Conservation (phyloP, 2,329 filamentous ascomycete species). For the Fusarium fujikuroi region DNA sequence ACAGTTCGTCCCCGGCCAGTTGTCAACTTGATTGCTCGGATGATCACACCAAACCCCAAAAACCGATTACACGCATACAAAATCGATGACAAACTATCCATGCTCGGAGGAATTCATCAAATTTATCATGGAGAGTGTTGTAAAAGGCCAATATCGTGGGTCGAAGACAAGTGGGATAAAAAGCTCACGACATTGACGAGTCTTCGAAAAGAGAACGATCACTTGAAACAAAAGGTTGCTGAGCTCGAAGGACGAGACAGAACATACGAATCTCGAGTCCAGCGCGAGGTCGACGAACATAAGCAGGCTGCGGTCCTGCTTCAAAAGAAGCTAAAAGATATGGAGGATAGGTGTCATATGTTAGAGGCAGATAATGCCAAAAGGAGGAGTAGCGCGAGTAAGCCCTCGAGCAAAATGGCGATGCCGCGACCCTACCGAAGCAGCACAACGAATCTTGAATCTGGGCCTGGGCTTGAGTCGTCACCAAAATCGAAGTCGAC, state of each 20-base stretch:
- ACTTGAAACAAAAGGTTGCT: conserved; percentile 48
- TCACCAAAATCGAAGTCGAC: conserved; percentile 39
- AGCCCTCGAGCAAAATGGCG: conserved; percentile 19
- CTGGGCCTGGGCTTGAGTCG: conserved; percentile 28
- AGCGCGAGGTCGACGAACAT: conserved; percentile 50
- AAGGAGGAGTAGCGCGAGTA: conserved; percentile 36
- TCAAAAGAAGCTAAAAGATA: conserved; percentile 50
- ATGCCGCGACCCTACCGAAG: conserved; percentile 35
- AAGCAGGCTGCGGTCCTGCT: conserved; percentile 49
- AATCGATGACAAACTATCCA: conserved; percentile 55
- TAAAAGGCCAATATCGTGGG: conserved; percentile 52
- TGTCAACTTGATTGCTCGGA: conserved; percentile 50
- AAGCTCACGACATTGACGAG: conserved; percentile 44
- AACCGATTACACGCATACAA: conserved; percentile 50
- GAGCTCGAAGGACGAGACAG: conserved; percentile 53
- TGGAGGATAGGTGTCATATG: conserved; percentile 47
- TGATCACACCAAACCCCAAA: conserved; percentile 49
- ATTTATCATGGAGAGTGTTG: conserved; percentile 60
- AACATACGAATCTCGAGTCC: conserved; percentile 53
- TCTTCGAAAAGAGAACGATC: conserved; percentile 49
- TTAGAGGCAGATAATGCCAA: conserved; percentile 45
- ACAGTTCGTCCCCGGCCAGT: conserved; percentile 56
- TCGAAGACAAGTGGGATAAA: conserved; percentile 52
- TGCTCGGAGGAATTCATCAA: conserved; percentile 59
- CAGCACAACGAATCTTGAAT: conserved; percentile 28